Conservation (phyloP, 176 grass and related monocot species). For the Ensete glaucum region DNA sequence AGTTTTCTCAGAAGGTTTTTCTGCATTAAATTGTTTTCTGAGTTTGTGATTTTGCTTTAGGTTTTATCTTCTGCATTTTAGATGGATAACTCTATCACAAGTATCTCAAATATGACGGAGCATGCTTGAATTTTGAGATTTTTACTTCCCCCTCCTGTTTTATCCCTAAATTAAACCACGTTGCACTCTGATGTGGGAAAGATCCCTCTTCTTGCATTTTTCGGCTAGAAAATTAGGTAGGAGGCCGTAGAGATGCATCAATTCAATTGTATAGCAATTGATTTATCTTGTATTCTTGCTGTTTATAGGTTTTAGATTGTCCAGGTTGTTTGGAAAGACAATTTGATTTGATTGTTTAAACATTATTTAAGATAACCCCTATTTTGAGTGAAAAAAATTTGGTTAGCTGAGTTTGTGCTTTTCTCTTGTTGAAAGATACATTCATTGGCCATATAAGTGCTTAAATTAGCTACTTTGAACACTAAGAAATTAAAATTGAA, state of each 20-base stretch:
- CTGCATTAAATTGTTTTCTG: constrained; percentile 8
- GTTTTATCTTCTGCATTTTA: not conserved
- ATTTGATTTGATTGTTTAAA: too few species aligned
- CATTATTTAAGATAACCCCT: too few species aligned
- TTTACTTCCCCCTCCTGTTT: too few species aligned
- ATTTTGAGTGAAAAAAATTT: too few species aligned
- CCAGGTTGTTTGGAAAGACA: too few species aligned
- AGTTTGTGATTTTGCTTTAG: not conserved
- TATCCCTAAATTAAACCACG: too few species aligned
- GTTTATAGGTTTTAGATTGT: too few species aligned
- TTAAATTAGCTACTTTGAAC: too few species aligned
- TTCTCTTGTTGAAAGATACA: too few species aligned
- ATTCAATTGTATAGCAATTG: not conserved
- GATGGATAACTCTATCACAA: not conserved
- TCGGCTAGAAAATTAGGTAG: not conserved
- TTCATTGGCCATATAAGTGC: too few species aligned
- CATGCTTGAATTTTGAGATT: not conserved
- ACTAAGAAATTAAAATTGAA: not conserved
- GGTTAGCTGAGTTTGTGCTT: too few species aligned
- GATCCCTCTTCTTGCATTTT: not conserved
- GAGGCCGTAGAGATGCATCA: not conserved
- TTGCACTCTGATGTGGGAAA: not conserved
- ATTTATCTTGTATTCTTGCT: too few species aligned
- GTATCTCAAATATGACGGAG: not conserved
- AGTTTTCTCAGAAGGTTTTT: constrained; percentile 96